These are phyloP conservation scores for Candida koratica DNA, from an alignment of 805 yeast genomes.

Conservation along the genomic window DNA sequence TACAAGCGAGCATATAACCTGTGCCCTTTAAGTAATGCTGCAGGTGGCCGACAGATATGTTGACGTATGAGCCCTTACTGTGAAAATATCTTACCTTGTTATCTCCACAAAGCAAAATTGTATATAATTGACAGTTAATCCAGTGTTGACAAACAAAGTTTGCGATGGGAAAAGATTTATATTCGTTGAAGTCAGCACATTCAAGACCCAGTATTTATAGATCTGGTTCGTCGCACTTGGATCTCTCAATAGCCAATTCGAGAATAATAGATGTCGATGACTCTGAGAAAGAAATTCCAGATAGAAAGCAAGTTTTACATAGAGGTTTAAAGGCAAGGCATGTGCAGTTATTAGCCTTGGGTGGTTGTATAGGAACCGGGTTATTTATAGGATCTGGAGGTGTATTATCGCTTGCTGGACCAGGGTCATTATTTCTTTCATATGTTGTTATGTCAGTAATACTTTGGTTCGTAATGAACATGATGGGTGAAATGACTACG, in stretches of 20 bases:
- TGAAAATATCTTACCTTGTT: too few relatives aligned
- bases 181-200: constrained; percentile 16
- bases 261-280: constrained; percentile 22
- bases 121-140: background rate
- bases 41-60: background rate
- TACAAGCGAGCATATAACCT: background rate
- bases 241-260: constrained; percentile 27
- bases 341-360: constrained; percentile 73
- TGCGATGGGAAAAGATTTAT: constrained; percentile 7
- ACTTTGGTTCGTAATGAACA: constrained; percentile 14
- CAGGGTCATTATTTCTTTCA: constrained; percentile 32
- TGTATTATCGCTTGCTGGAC: constrained; percentile 33
- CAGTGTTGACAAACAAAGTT: background rate
- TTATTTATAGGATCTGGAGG: constrained; percentile 40
- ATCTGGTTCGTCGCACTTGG: constrained; percentile 23
- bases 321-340: constrained; percentile 46
- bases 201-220: constrained; percentile 25
- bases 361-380: constrained; percentile 73
- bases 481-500: constrained; percentile 15
- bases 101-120: constrained; percentile 2
- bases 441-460: constrained; percentile 25
- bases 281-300: background rate
- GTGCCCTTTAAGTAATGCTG: background rate
- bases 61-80: background rate
- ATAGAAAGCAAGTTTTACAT: constrained; percentile 9